These are phyloP conservation scores for Pharnaceum exiguum DNA, from an alignment of 148 eudicot genomes.

Conservation along the genomic window DNA sequence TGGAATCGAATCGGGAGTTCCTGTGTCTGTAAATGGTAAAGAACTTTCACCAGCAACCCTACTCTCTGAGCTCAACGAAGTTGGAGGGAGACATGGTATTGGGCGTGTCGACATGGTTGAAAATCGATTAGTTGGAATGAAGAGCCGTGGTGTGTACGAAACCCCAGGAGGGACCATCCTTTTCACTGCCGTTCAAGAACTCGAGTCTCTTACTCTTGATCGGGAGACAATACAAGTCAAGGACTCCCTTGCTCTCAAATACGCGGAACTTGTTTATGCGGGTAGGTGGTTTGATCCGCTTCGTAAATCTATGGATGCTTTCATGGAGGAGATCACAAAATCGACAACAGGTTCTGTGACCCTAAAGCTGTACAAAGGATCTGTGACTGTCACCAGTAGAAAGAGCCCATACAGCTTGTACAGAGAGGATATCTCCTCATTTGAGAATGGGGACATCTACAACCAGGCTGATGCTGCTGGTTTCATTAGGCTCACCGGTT, in stretches of 20 bases:
- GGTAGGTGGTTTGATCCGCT: conserved; percentile 91
- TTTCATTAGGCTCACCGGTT: conserved; percentile 73
- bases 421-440: conserved; percentile 79
- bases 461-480: conserved; percentile 95
- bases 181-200: conserved; percentile 58
- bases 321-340: conserved; percentile 67
- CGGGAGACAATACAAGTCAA: conserved; percentile 74
- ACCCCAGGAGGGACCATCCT: conserved; percentile 93
- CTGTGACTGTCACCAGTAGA: conserved; percentile 50
- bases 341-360: conserved; percentile 88
- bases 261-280: conserved; percentile 84
- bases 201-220: conserved; percentile 83
- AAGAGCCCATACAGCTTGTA: conserved; percentile 71
- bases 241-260: conserved; percentile 70
- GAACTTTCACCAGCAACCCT: conserved; percentile 86
- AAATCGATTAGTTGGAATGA: conserved; percentile 91
- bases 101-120: conserved; percentile 91
- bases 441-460: conserved; percentile 75
- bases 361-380: conserved; percentile 77
- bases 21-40: conserved; percentile 74
- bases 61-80: conserved; percentile 62
- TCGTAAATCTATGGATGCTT: conserved; percentile 73
- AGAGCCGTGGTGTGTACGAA: conserved; percentile 90
- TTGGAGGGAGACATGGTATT: conserved; percentile 73
- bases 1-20: conserved; percentile 70